These are phyloP conservation scores for Solanum chaucha DNA, from an alignment of 257 asterid genomes.

Conservation along the genomic window DNA sequence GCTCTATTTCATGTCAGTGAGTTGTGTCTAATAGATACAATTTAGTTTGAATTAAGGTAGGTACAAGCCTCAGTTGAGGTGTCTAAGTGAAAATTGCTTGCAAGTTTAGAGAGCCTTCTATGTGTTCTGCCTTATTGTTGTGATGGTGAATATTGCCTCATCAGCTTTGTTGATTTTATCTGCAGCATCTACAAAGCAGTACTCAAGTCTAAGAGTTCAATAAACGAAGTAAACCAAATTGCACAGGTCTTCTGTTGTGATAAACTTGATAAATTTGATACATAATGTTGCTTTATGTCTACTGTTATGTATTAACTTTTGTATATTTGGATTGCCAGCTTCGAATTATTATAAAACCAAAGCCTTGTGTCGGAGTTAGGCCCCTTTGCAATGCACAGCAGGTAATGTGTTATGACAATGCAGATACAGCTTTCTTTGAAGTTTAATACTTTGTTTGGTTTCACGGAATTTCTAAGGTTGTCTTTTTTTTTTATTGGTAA, in stretches of 20 bases:
- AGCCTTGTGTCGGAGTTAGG: slow-evolving; percentile 76
- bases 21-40: background rate
- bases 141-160: background rate
- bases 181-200: slow-evolving; percentile 36
- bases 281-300: background rate
- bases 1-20: background rate
- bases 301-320: background rate
- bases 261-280: background rate
- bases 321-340: slow-evolving; percentile 46
- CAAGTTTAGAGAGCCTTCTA: background rate
- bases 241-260: slow-evolving; percentile 55
- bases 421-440: background rate
- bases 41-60: background rate
- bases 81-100: background rate
- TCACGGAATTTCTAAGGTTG: background rate
- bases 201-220: slow-evolving; percentile 27
- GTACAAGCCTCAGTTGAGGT: background rate
- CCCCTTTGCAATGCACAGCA: slow-evolving; percentile 83
- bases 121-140: background rate
- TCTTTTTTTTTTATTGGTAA: background rate
- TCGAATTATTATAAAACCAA: slow-evolving; percentile 74
- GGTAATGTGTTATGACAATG: slow-evolving; percentile 24
- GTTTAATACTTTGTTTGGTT: background rate
- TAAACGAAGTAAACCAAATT: slow-evolving; percentile 66
- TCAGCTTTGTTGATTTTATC: background rate